A percentile compares a stretch with the other conserved stretches of the same genome.
Evolutionary conservation across 768 basidiomycete species (phyloP).

Genomic region (Ramaria rubella): DNA sequence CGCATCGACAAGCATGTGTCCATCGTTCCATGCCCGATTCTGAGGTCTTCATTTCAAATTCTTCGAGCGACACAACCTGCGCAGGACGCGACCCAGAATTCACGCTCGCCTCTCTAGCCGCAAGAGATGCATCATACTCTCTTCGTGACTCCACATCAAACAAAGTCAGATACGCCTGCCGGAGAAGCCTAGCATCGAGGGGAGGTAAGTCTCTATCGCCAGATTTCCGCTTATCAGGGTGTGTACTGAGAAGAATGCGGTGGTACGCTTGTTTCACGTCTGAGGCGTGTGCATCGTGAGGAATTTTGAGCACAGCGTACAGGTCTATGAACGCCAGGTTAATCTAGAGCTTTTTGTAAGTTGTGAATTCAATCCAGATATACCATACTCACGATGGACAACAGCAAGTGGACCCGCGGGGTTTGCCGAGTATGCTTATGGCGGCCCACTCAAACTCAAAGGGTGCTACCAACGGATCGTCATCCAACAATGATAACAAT

Average conservation of each 20-base stretch:
- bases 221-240: conserved; percentile 51
- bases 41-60: conserved; percentile 40
- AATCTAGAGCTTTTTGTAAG: background rate
- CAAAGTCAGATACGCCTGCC: conserved; percentile 62
- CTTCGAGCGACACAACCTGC: conserved; percentile 71
- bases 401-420: background rate
- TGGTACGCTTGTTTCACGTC: conserved; percentile 72
- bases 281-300: conserved; percentile 35
- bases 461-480: no score
- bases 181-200: conserved; percentile 51
- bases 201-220: background rate
- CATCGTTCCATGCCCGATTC: conserved; percentile 35
- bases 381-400: background rate
- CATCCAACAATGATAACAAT: no score
- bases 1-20: conserved; percentile 54
- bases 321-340: conserved; percentile 34
- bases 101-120: conserved; percentile 5
- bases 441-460: background rate
- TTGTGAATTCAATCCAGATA: background rate
- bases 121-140: conserved; percentile 39
- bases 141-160: conserved; percentile 42
- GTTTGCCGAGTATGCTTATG: background rate
- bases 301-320: conserved; percentile 52
- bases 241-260: conserved; percentile 51
- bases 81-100: conserved; percentile 55